phyloP scores from a whole-genome alignment of 179 eudicot species.

The Silene coronaria region DNA sequence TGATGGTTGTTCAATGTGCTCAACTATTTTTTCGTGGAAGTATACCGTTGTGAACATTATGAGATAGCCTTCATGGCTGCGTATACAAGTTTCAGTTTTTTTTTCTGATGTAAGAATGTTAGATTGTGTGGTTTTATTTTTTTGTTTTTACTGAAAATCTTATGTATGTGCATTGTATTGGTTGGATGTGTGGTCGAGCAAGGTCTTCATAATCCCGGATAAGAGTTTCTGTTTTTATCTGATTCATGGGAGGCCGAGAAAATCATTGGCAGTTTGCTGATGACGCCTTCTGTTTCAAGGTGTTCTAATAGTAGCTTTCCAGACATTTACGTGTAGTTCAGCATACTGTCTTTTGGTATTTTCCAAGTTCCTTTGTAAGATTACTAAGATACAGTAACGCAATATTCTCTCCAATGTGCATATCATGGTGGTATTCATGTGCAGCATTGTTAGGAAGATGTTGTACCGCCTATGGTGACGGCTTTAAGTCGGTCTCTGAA shows the following conservation, averaged over 20 bases:
- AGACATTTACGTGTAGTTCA: slow-evolving; percentile 18
- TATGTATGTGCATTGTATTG: background rate
- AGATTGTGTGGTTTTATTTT: too few species aligned
- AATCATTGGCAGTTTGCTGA: slow-evolving; percentile 42
- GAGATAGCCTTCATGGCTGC: too few species aligned
- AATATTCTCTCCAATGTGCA: slow-evolving; percentile 52
- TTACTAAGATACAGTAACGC: too few species aligned
- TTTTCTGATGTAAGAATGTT: too few species aligned
- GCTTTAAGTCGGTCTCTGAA: slow-evolving; percentile 80
- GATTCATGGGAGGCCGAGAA: slow-evolving; percentile 59
- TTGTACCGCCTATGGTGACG: slow-evolving; percentile 87
- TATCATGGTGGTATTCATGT: slow-evolving; percentile 81
- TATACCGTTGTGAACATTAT: too few species aligned
- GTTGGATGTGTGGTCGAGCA: background rate
- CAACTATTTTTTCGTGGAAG: too few species aligned
- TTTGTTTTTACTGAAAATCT: too few species aligned
- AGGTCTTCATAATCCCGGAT: slow-evolving; percentile 51
- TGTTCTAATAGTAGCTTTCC: slow-evolving; percentile 45
- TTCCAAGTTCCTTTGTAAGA: background rate
- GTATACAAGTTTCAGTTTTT: too few species aligned
- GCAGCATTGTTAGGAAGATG: slow-evolving; percentile 84
- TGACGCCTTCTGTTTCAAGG: slow-evolving; percentile 34
- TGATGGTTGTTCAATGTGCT: too few species aligned
- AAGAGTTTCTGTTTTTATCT: slow-evolving; percentile 36
- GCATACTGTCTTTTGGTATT: background rate